These are phyloP conservation scores for Scutellaria galericulata DNA, from an alignment of 257 asterid species.

Conservation along the genomic window DNA sequence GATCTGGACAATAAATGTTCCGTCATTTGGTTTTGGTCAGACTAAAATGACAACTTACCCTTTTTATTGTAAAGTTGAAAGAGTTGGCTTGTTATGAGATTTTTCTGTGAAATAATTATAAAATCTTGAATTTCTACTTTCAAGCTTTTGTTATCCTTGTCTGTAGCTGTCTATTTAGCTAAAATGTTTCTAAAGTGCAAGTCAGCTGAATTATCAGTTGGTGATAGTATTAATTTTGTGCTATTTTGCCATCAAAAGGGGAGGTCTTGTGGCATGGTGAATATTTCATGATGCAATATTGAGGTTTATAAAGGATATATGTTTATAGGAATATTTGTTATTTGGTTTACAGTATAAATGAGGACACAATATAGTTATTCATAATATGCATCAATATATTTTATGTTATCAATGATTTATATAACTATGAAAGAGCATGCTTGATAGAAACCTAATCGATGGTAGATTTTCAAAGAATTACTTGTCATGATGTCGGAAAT, in stretches of 20 bases:
- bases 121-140: not conserved
- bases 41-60: not conserved
- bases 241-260: not conserved
- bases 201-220: not conserved
- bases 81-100: not conserved
- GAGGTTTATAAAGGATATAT: not conserved
- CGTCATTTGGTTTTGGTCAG: not conserved
- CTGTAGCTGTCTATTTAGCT: not conserved
- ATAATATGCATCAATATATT: not conserved
- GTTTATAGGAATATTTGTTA: not conserved
- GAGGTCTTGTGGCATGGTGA: slow-evolving; percentile 1
- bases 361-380: not conserved
- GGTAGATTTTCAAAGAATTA: not conserved
- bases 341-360: not conserved
- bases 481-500: not conserved
- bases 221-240: not conserved
- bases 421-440: not conserved
- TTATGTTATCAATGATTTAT: not conserved
- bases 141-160: not conserved
- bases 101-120: not conserved
- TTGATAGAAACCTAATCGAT: not conserved
- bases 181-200: not conserved
- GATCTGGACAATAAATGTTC: not conserved
- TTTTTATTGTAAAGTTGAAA: not conserved
- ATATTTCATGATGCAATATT: not conserved